Percentiles rank a stretch among this genome's conserved stretches.
Evolutionary conservation across 2,329 filamentous ascomycete species (phyloP).

Genomic region (Anisogramma anomala): DNA sequence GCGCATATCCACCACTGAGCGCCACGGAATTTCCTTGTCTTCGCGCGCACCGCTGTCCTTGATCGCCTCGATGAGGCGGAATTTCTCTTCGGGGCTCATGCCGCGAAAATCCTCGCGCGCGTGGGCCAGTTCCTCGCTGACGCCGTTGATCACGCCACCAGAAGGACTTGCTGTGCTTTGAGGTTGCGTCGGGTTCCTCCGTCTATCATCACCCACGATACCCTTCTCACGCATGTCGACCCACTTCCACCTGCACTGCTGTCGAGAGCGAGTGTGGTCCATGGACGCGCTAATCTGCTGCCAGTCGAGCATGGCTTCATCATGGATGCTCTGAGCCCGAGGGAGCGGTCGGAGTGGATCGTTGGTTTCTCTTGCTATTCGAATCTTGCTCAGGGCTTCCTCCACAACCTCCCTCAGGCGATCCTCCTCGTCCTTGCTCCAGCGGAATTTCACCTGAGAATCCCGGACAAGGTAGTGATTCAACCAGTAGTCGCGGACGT

Average conservation of each 20-base stretch:
- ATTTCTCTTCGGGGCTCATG: slow-evolving; percentile 34
- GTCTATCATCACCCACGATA: slow-evolving; percentile 12
- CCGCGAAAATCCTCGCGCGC: slow-evolving; percentile 30
- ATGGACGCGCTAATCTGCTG: slow-evolving; percentile 50
- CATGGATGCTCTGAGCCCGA: slow-evolving; percentile 24
- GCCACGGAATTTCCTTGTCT: slow-evolving; percentile 41
- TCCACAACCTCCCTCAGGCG: slow-evolving; percentile 40
- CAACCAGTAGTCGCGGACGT: slow-evolving; percentile 58
- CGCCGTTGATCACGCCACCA: slow-evolving; percentile 19
- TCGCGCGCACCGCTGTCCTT: slow-evolving; percentile 27
- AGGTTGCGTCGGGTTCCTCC: slow-evolving; percentile 13
- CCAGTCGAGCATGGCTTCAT: slow-evolving; percentile 53
- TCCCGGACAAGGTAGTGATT: slow-evolving; percentile 53
- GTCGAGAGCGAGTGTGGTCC: slow-evolving; percentile 47
- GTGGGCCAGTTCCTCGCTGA: slow-evolving; percentile 32
- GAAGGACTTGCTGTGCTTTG: slow-evolving; percentile 6
- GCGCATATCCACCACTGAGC: slow-evolving; percentile 28
- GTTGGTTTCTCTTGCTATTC: slow-evolving; percentile 25
- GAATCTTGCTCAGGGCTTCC: slow-evolving; percentile 38
- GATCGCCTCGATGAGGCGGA: slow-evolving; percentile 32
- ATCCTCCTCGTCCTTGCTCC: slow-evolving; percentile 50
- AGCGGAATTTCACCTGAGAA: slow-evolving; percentile 39
- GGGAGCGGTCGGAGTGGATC: slow-evolving; percentile 7
- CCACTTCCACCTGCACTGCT: slow-evolving; percentile 62
- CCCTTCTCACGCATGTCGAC: slow-evolving; percentile 31